These are phyloP conservation scores for Kwoniella dejecticola DNA, from an alignment of 768 basidiomycete species.

Conservation along the genomic window DNA sequence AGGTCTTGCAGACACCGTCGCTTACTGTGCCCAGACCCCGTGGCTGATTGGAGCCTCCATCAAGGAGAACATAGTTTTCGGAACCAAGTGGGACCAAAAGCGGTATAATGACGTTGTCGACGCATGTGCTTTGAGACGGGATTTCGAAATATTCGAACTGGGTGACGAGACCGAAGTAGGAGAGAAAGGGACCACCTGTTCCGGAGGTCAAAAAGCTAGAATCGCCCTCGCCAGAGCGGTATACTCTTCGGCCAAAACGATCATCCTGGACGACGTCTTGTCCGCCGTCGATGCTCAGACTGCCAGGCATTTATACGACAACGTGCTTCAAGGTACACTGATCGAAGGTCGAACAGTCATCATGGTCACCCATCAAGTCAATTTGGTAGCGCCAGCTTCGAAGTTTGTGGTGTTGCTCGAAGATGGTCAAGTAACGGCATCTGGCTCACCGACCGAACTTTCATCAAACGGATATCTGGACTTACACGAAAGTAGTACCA, in stretches of 20 bases:
- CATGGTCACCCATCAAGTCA: constrained; percentile 54
- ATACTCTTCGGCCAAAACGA: constrained; percentile 49
- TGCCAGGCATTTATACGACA: constrained; percentile 47
- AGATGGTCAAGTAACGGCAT: constrained; percentile 37
- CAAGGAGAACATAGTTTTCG: constrained; percentile 52
- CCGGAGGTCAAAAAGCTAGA: constrained; percentile 51
- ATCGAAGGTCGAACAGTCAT: constrained; percentile 45
- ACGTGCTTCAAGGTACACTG: constrained; percentile 37
- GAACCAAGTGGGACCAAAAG: constrained; percentile 45
- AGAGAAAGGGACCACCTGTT: constrained; percentile 54
- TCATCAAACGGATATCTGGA: constrained; percentile 36
- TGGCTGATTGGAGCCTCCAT: constrained; percentile 53
- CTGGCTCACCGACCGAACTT: constrained; percentile 43
- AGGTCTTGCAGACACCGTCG: constrained; percentile 48
- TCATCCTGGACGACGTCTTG: constrained; percentile 52
- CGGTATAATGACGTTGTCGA: constrained; percentile 48
- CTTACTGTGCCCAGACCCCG: constrained; percentile 51
- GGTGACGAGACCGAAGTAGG: constrained; percentile 54
- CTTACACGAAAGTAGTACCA: constrained; percentile 20
- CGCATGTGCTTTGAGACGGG: constrained; percentile 50
- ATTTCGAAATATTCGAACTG: constrained; percentile 60
- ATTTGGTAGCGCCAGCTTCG: constrained; percentile 50
- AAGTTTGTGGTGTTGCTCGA: constrained; percentile 49
- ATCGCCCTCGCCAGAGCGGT: constrained; percentile 52
- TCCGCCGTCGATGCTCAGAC: constrained; percentile 55